Base-by-base conservation (phyloP, 345 rosid species). In the Populus simonii region DNA sequence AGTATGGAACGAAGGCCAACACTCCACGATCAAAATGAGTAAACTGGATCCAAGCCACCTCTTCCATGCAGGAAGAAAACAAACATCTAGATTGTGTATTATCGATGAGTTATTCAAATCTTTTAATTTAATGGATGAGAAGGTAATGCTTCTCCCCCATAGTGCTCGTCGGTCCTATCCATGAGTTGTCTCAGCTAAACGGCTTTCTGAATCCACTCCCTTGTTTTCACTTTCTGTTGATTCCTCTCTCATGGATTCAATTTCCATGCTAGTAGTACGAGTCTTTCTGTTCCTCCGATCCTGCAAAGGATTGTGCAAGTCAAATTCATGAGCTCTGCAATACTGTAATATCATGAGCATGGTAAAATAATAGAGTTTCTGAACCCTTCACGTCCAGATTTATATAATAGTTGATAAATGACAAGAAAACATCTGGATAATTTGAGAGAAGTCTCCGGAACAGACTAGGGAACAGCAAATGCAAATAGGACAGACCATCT, bases 281-380 rank as follows among this genome's bases (percentile, higher is more conserved):
- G 93, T 92, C 83, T 79, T 93, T 76, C 93, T 86, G 79, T 86
- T 89, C 85, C 92, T 93, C 68, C 96, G 87, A 73, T 87, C 97
- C 98, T 95, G 83, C 84, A 75, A 68, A 66, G 43, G 76, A 80
- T 59, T 72, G n/a, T 39, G 20, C 10, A 73, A 18, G 39, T 65
- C 22, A 10, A 75, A 29, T 63, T 39, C 51, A 65, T 38, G 39
- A 22, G 43, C 41, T 78, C 47, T 33, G 41, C 59, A n/a, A 57
- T 53, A 53, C 17, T 43, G 25, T 36, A 63, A 16, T 2, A 61
- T 23, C 5, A 76, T 36, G 59, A 51, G 47, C 59, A 55, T 11
- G 23, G 35, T 59, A 68, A 41, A 23, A 57, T 55, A 31, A 35
- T 51, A 16, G 2, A 31, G n/a, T 49, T 59, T 36, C 6, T 18